phyloP scores from a whole-genome alignment of 2,329 filamentous ascomycete species.

The Geosmithia morbida region DNA sequence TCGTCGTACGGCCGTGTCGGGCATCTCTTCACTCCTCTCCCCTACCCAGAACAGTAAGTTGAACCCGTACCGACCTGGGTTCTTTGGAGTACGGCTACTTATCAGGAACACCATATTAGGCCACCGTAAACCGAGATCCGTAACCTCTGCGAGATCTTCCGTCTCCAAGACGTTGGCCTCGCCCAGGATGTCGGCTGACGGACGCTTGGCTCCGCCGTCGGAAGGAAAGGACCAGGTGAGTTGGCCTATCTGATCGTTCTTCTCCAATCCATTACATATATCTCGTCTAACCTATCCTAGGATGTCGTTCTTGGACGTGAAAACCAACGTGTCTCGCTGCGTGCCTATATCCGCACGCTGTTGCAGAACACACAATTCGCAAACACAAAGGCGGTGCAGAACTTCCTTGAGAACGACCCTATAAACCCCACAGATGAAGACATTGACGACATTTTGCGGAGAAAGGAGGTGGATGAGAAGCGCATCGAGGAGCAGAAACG shows the following conservation, averaged over 20 bases:
- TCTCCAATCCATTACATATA: neutral
- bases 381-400: constrained; percentile 65
- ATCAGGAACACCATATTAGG: too few relatives aligned
- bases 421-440: constrained; percentile 71
- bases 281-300: constrained; percentile 17
- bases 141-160: constrained; percentile 16
- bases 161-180: constrained; percentile 12
- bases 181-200: constrained; percentile 16
- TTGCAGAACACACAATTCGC: constrained; percentile 76
- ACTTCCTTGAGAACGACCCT: constrained; percentile 66
- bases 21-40: constrained; percentile 9
- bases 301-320: constrained; percentile 63
- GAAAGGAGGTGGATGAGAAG: constrained; percentile 74
- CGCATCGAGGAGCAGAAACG: constrained; percentile 82
- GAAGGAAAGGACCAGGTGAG: neutral
- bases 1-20: constrained; percentile 29
- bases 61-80: too few relatives aligned
- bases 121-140: constrained; percentile 10
- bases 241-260: neutral
- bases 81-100: too few relatives aligned
- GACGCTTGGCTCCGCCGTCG: constrained; percentile 3
- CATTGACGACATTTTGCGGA: constrained; percentile 60
- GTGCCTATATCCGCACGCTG: constrained; percentile 78
- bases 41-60: constrained; percentile 8
- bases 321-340: constrained; percentile 77